phyloP scores from a whole-genome alignment of 140 eudicot species.

The Ambrosia hybrid region DNA sequence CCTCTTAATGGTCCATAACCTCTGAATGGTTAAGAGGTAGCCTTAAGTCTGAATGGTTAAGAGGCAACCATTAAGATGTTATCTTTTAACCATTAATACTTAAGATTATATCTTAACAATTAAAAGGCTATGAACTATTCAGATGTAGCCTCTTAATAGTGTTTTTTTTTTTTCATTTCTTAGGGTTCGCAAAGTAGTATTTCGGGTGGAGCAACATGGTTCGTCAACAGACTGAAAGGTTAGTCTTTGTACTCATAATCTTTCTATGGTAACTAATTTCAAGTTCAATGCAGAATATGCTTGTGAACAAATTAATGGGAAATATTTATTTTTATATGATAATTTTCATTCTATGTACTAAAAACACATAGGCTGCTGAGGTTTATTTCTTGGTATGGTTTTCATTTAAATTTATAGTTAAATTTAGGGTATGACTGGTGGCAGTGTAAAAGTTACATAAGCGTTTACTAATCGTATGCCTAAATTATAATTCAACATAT shows the following conservation, averaged over 20 bases:
- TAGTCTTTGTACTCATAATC: conserved; percentile 7
- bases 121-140: too few species aligned
- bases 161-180: conserved; percentile 11
- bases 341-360: not conserved
- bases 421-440: not conserved
- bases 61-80: too few species aligned
- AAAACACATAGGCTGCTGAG: not conserved
- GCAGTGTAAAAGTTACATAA: not conserved
- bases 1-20: too few species aligned
- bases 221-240: conserved; percentile 85
- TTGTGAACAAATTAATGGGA: not conserved
- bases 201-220: conserved; percentile 74
- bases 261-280: not conserved
- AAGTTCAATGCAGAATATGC: not conserved
- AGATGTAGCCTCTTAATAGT: too few species aligned
- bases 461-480: not conserved
- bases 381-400: not conserved
- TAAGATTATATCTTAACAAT: too few species aligned
- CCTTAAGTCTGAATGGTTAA: too few species aligned
- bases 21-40: too few species aligned
- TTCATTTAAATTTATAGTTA: not conserved
- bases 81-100: too few species aligned
- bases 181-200: conserved; percentile 68
- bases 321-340: not conserved
- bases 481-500: not conserved